Evolutionary conservation across 2,329 filamentous ascomycete genomes (phyloP).

Genomic region (Coleophoma cylindrospora): DNA sequence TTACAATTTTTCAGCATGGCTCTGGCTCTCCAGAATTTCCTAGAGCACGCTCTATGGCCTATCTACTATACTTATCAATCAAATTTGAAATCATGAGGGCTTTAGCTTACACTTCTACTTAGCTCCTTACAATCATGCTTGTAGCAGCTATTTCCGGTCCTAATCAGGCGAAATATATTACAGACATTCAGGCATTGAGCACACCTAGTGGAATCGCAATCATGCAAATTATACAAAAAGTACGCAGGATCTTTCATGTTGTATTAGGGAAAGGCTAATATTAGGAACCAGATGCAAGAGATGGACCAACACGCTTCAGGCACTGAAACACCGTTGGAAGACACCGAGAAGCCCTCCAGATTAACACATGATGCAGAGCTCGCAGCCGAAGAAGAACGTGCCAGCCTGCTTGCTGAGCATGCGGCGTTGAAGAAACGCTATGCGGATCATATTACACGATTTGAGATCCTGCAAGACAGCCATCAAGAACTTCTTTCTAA

Average conservation of each 20-base stretch:
- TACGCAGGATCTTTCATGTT: slow-evolving; percentile 1
- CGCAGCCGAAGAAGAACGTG: slow-evolving; percentile 45
- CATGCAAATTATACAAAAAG: slow-evolving; percentile 21
- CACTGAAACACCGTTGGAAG: slow-evolving; percentile 1
- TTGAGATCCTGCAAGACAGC: slow-evolving; percentile 55
- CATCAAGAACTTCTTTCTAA: slow-evolving; percentile 54
- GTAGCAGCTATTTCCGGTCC: slow-evolving; percentile 57
- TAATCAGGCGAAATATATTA: slow-evolving; percentile 49
- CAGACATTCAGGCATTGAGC: slow-evolving; percentile 30
- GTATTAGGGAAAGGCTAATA: not conserved
- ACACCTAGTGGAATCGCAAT: slow-evolving; percentile 32
- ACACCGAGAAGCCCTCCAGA: slow-evolving; percentile 1
- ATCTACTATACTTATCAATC: no score
- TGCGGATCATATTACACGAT: slow-evolving; percentile 52
- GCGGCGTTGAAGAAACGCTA: slow-evolving; percentile 50
- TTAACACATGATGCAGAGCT: slow-evolving; percentile 17
- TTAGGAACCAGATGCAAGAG: slow-evolving; percentile 1
- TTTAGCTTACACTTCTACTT: slow-evolving; percentile 21
- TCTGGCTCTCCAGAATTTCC: no score
- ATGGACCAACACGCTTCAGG: not conserved
- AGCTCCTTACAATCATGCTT: slow-evolving; percentile 59
- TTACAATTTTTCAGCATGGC: no score
- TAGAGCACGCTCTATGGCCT: no score
- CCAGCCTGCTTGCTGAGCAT: slow-evolving; percentile 36
- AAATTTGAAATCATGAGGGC: no score